A percentile compares a stretch with the other conserved stretches of the same genome.
phyloP scores from a whole-genome alignment of 805 yeast genomes.

The Yarrowia osloensis region DNA sequence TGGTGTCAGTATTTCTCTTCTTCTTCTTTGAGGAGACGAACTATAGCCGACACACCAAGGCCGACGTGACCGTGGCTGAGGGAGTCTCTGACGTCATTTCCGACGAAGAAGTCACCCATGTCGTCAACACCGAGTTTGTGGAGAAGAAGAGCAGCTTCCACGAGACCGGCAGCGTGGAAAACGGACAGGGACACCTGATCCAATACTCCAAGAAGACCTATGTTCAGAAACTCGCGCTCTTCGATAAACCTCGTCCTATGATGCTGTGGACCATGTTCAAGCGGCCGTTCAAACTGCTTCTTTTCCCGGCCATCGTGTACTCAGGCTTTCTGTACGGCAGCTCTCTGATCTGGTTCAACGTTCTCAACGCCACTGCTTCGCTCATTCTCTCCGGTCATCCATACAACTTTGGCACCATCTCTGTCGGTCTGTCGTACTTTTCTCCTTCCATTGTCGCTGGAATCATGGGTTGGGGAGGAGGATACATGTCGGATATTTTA shows the following conservation, averaged over 20 bases:
- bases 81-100: neutral
- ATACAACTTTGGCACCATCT: slow-evolving; percentile 24
- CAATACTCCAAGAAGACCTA: slow-evolving; percentile 10
- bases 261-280: slow-evolving; percentile 18
- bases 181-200: neutral
- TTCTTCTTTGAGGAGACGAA: slow-evolving; percentile 31
- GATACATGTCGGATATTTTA: slow-evolving; percentile 3
- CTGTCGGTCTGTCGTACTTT: slow-evolving; percentile 18
- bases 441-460: neutral
- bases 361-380: slow-evolving; percentile 2
- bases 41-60: neutral
- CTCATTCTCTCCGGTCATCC: slow-evolving; percentile 7
- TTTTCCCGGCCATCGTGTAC: slow-evolving; percentile 18
- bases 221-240: slow-evolving; percentile 21
- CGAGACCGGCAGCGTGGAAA: neutral
- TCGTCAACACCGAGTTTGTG: neutral
- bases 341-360: slow-evolving; percentile 27
- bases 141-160: neutral
- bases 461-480: neutral
- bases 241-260: slow-evolving; percentile 11
- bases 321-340: slow-evolving; percentile 21
- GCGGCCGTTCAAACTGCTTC: slow-evolving; percentile 7
- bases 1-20: neutral
- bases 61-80: neutral
- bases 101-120: neutral